Percentiles rank a stretch among this genome's conserved stretches.
These are phyloP conservation scores for Eremochloa ophiuroides DNA, from an alignment of 176 grass and related monocot genomes.

Conservation along the genomic window DNA sequence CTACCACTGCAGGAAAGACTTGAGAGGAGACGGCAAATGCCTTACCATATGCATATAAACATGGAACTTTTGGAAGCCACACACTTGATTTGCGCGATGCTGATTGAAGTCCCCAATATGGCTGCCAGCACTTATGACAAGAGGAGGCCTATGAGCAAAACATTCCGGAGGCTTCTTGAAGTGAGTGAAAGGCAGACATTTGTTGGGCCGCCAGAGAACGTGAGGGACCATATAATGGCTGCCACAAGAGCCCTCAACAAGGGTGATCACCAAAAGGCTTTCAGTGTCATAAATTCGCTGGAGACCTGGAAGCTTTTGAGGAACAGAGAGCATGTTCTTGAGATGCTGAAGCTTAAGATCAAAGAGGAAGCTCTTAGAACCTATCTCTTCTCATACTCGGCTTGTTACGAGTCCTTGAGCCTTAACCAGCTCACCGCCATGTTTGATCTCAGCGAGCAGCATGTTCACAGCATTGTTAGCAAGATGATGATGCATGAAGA, in stretches of 20 bases:
- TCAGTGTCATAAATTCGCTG: conserved; percentile 56
- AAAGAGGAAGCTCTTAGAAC: conserved; percentile 92
- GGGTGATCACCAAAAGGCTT: conserved; percentile 74
- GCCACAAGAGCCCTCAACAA: conserved; percentile 71
- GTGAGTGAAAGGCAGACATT: conserved; percentile 90
- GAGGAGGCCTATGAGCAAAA: conserved; percentile 71
- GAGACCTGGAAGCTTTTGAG: conserved; percentile 91
- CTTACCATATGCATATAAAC: conserved; percentile 99
- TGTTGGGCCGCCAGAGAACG: conserved; percentile 87
- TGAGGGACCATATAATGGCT: conserved; percentile 92
- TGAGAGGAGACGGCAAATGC: conserved; percentile 95
- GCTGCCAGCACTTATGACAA: conserved; percentile 69
- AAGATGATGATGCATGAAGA: conserved; percentile 98
- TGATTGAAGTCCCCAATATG: conserved; percentile 93
- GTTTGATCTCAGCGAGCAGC: conserved; percentile 76
- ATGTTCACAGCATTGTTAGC: conserved; percentile 74
- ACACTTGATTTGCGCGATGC: conserved; percentile 91
- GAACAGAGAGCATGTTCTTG: conserved; percentile 70
- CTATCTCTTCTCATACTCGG: conserved; percentile 78
- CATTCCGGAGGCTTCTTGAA: conserved; percentile 93
- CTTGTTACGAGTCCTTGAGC: conserved; percentile 70
- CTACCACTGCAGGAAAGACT: conserved; percentile 63
- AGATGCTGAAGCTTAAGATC: conserved; percentile 83
- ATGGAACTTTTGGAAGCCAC: conserved; percentile 92
- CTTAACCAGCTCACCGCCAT: conserved; percentile 74